A percentile compares a stretch with the other conserved stretches of the same genome.
Conservation (phyloP, 176 grass and related monocot genomes). For the Musa troglodytarum region DNA sequence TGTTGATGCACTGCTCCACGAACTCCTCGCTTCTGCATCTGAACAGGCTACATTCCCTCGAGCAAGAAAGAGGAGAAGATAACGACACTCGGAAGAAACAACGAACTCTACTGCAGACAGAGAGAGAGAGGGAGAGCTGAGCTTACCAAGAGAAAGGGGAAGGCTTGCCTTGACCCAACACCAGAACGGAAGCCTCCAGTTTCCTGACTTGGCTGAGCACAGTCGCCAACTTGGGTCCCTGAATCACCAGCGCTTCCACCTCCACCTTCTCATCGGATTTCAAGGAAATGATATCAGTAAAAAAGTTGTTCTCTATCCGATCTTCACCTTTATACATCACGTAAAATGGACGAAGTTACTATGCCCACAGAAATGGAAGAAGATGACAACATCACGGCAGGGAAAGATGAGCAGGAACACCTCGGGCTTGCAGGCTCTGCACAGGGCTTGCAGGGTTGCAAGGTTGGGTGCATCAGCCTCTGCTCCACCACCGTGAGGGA, state of each 20-base stretch:
- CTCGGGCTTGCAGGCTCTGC: slow-evolving; percentile 87
- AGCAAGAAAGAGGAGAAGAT: neutral
- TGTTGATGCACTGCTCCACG: slow-evolving; percentile 84
- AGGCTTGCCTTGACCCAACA: slow-evolving; percentile 20
- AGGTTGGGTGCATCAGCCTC: slow-evolving; percentile 39
- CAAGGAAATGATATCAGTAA: neutral
- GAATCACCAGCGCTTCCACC: slow-evolving; percentile 23
- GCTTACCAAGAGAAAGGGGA: slow-evolving; percentile 38
- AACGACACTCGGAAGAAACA: neutral
- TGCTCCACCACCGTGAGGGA: slow-evolving; percentile 17
- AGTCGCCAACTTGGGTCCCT: slow-evolving; percentile 23
- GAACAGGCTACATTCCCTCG: slow-evolving; percentile 29
- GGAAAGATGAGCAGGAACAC: slow-evolving; percentile 17
- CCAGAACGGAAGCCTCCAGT: slow-evolving; percentile 22
- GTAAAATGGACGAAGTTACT: too few species aligned
- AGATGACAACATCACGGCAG: neutral
- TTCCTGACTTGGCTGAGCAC: slow-evolving; percentile 30
- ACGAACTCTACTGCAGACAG: too few species aligned
- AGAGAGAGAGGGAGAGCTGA: neutral
- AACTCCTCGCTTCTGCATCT: slow-evolving; percentile 68
- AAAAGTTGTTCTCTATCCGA: neutral
- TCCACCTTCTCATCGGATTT: slow-evolving; percentile 4
- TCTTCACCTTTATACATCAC: too few species aligned
- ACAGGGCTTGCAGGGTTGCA: slow-evolving; percentile 79
- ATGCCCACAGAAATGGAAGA: too few species aligned